Evolutionary conservation across 2,329 filamentous ascomycete species (phyloP), one percentile per base, ranked within the genome.

Genomic region (Ophiostoma australiae): DNA sequence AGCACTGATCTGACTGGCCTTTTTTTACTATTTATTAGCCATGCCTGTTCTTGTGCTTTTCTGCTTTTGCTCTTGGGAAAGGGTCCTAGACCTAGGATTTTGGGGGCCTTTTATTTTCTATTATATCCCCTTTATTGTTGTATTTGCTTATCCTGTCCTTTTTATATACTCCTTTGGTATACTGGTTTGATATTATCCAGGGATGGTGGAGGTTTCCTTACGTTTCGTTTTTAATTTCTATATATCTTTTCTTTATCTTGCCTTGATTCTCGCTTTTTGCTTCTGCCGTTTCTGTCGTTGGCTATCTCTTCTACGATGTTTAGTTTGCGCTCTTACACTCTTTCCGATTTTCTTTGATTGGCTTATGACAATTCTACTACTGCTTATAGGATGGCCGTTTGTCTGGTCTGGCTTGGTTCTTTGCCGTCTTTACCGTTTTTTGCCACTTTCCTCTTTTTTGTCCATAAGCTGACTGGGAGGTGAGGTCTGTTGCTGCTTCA

Each of bases 21-120:
- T 33, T 37, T 35, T 71, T 37, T 33, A 33, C 35, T 63, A 33
- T 33, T n/a, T 55, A 4, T 3, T 39, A 39, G 3, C 13, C 10
- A 2, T 48, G 44, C 44, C 6, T n/a, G 20, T 58, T 23, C 55
- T 7, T 37, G 13, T 52, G 15, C 4, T 17, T 31, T 23, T 37
- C n/a, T 69, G 33, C 4, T 15, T 39, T 35, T 35, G 55, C 55
- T 41, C 31, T 65, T 52, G 66, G 66, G 66, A 31, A 41, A n/a
- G 23, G 66, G 66, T 41, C 66, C 27, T 67, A 39, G 23, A 41
- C 39, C 66, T 48, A 44, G 66, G 66, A 23, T 31, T 67, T 67
- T 20, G 37, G 66, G 35, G 66, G 66, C 37, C n/a, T 67, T 67
- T 67, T 67, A 44, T 31, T 67, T 67, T 67, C 65, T 67, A 67